Base-by-base conservation (phyloP, 2,329 filamentous ascomycete species). In the Talaromyces sp. region DNA sequence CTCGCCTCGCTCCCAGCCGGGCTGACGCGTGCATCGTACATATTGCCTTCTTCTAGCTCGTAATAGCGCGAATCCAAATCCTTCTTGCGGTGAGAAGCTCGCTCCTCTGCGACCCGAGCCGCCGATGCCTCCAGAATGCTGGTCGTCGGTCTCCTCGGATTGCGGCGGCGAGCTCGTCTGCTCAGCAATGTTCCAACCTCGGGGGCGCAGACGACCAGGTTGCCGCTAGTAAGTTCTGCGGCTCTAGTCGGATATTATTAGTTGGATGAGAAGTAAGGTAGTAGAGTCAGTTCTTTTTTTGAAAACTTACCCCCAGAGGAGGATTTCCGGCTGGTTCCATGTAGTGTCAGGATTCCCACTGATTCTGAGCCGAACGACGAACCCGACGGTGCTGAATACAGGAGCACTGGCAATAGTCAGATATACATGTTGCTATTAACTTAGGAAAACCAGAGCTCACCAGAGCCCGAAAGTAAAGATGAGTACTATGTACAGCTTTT, bases 381-480 rank as follows among this genome's bases (percentile, higher is more conserved):
- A 58, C 14, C 56, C 56, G 30, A 58, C 34, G 9, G 36, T 58
- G 27, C 56, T 58, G 30, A 58, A 58, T 14, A 58, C 42, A 44
- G 56, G 56, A 18, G 56, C 56, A 9, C 56, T 58, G n/a, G 7
- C 12, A 30, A 5, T 47, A 1, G 2, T 47, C 16, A 40, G 51
- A 8, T 27, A 42, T 27, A 5, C 1, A 31, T 23, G 34, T 6
- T 40, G 3, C 10, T 36, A 36, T 36, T 14, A 16, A 5, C 16
- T 7, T 40, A 8, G 14, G 36, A n/a, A 40, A 30, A 10, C 27
- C 23, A 36, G 7, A 44, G 27, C 56, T 40, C 28, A 58, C 56
- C 56, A 58, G 28, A 58, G 42, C 14, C 56, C 56, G 27, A 58
- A 58, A 8, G 56, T 58, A 34, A 58, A 58, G 8, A 58, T 42